Percentiles rank a stretch among this genome's conserved stretches.
phyloP scores from a whole-genome alignment of 1,284 basidiomycete species.

The Schizophyllum commune region DNA sequence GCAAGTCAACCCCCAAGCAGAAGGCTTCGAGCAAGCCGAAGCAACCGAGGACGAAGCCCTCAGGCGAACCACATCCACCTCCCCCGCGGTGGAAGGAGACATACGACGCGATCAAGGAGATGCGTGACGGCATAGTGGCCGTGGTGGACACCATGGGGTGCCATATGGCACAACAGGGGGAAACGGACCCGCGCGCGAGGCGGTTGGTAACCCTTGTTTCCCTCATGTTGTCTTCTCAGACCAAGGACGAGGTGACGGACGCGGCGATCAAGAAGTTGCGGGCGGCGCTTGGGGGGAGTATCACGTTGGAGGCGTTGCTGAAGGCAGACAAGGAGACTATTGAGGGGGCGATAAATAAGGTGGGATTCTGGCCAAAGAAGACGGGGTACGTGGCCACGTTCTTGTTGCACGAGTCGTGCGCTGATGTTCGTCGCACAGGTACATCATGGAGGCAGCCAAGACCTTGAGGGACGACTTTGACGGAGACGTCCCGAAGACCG shows the following conservation, averaged over 20 bases:
- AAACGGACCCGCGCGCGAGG: constrained; percentile 59
- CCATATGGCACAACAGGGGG: constrained; percentile 55
- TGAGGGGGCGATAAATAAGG: constrained; percentile 75
- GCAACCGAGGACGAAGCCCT: constrained; percentile 53
- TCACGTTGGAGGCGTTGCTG: constrained; percentile 71
- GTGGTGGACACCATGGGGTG: constrained; percentile 94
- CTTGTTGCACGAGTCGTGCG: neutral
- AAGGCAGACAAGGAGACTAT: constrained; percentile 58
- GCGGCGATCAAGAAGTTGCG: constrained; percentile 79
- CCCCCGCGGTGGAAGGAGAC: constrained; percentile 70
- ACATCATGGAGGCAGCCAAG: constrained; percentile 68
- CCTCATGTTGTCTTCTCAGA: constrained; percentile 93
- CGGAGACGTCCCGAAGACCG: constrained; percentile 80
- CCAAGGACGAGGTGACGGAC: constrained; percentile 88
- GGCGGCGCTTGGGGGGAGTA: constrained; percentile 61
- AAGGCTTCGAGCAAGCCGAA: constrained; percentile 38
- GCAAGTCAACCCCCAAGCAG: constrained; percentile 27
- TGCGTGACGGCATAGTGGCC: constrained; percentile 67
- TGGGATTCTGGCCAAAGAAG: constrained; percentile 91
- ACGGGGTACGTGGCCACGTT: constrained; percentile 45
- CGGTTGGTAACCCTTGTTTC: constrained; percentile 80
- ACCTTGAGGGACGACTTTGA: constrained; percentile 64
- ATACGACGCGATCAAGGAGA: constrained; percentile 71
- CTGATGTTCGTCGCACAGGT: constrained; percentile 30
- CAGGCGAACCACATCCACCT: constrained; percentile 30